These are phyloP conservation scores for Chaetomium cochliodes DNA, from an alignment of 495 filamentous ascomycete species.

Conservation along the genomic window DNA sequence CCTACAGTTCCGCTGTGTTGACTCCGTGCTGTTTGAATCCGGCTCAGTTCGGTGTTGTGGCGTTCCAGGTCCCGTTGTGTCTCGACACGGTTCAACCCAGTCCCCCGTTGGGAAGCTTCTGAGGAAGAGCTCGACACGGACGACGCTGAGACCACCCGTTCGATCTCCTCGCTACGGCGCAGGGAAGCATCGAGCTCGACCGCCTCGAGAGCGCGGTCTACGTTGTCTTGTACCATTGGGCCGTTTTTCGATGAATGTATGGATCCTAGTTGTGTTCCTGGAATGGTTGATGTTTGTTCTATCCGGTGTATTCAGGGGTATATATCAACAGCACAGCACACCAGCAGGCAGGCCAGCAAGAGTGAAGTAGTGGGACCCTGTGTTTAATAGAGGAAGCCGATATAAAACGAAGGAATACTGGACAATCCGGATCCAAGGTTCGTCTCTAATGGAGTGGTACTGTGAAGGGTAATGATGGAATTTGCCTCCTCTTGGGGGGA, in stretches of 20 bases:
- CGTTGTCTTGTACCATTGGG: constrained; percentile 46
- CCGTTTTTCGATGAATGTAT: neutral
- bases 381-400: neutral
- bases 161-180: constrained; percentile 46
- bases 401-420: constrained; percentile 7
- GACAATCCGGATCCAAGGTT: neutral
- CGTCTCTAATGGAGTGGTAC: neutral
- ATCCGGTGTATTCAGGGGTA: neutral
- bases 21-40: constrained; percentile 70
- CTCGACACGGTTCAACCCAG: constrained; percentile 56
- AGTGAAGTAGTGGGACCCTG: neutral
- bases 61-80: constrained; percentile 68
- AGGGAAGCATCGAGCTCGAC: constrained; percentile 47
- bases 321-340: constrained; percentile 10
- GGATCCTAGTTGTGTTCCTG: neutral
- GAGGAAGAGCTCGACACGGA: constrained; percentile 50
- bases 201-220: constrained; percentile 52
- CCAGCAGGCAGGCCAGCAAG: neutral
- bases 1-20: constrained; percentile 79
- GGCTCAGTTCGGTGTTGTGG: constrained; percentile 69
- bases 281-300: constrained; percentile 4
- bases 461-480: constrained; percentile 11
- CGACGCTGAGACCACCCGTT: constrained; percentile 49
- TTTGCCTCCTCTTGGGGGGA: constrained; percentile 7
- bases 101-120: constrained; percentile 22